These are phyloP conservation scores for Ramalina intermedia DNA, from an alignment of 495 filamentous ascomycete species.

Conservation along the genomic window DNA sequence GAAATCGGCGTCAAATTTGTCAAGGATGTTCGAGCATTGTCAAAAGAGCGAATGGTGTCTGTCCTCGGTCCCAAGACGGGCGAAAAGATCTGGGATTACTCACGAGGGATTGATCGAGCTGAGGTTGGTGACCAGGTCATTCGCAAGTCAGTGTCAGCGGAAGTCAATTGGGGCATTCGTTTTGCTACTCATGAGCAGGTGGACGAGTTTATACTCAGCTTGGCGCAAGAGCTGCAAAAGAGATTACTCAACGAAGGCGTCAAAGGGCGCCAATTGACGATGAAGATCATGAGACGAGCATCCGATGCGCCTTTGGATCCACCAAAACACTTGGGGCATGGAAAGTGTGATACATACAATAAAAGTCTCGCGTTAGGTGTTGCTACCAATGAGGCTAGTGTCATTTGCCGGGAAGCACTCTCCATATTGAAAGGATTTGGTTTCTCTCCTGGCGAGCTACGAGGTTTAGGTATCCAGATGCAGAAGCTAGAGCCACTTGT, in stretches of 20 bases:
- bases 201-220: constrained; percentile 71
- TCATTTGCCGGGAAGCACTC: constrained; percentile 65
- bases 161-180: constrained; percentile 96
- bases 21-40: constrained; percentile 60
- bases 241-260: constrained; percentile 68
- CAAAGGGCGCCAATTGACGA: constrained; percentile 72
- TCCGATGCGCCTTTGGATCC: constrained; percentile 81
- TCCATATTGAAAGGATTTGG: constrained; percentile 68
- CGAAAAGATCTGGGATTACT: constrained; percentile 79
- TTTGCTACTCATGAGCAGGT: constrained; percentile 82
- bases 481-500: constrained; percentile 78
- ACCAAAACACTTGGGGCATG: constrained; percentile 87
- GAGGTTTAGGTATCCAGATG: constrained; percentile 83
- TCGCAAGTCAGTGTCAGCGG: constrained; percentile 85
- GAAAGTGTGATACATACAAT: constrained; percentile 85
- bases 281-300: constrained; percentile 85
- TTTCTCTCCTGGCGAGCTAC: constrained; percentile 77
- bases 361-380: constrained; percentile 73
- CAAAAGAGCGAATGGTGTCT: constrained; percentile 58
- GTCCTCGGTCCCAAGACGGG: constrained; percentile 83
- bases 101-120: constrained; percentile 70
- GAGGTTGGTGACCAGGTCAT: constrained; percentile 73
- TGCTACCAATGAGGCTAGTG: constrained; percentile 56
- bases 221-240: constrained; percentile 70
- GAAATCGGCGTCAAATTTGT: constrained; percentile 74